phyloP scores from a whole-genome alignment of 2,329 filamentous ascomycete species.

The Coniella lustricola region DNA sequence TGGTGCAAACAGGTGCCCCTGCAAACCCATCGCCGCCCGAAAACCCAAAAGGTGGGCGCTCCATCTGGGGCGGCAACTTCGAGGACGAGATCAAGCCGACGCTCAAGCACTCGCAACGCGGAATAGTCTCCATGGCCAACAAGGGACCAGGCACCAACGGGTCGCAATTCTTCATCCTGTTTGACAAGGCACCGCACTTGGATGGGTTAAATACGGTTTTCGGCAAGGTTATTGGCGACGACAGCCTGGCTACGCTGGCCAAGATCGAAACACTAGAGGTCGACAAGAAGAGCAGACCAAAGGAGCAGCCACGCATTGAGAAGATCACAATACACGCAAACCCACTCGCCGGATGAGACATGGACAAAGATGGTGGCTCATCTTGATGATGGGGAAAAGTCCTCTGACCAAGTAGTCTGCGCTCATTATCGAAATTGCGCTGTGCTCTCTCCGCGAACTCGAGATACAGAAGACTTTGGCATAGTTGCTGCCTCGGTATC shows the following conservation, averaged over 20 bases:
- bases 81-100: conserved; percentile 74
- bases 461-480: background rate
- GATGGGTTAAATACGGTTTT: conserved; percentile 83
- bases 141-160: conserved; percentile 68
- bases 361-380: no score
- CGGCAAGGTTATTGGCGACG: conserved; percentile 63
- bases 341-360: conserved; percentile 55
- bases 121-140: conserved; percentile 72
- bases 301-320: conserved; percentile 59
- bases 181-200: conserved; percentile 70
- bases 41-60: conserved; percentile 61
- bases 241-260: conserved; percentile 57
- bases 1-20: conserved; percentile 68
- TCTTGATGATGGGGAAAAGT: no score
- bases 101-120: conserved; percentile 60
- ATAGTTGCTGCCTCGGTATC: no score
- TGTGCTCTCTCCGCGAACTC: background rate
- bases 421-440: background rate
- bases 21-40: conserved; percentile 43
- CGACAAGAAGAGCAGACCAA: conserved; percentile 72
- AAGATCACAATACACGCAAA: conserved; percentile 72
- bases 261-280: conserved; percentile 65
- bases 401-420: background rate
- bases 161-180: conserved; percentile 75
- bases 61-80: conserved; percentile 68